Evolutionary conservation across 2,329 filamentous ascomycete genomes (phyloP), one percentile per base, ranked within the genome.

Genomic region (Aspergillus persii): DNA sequence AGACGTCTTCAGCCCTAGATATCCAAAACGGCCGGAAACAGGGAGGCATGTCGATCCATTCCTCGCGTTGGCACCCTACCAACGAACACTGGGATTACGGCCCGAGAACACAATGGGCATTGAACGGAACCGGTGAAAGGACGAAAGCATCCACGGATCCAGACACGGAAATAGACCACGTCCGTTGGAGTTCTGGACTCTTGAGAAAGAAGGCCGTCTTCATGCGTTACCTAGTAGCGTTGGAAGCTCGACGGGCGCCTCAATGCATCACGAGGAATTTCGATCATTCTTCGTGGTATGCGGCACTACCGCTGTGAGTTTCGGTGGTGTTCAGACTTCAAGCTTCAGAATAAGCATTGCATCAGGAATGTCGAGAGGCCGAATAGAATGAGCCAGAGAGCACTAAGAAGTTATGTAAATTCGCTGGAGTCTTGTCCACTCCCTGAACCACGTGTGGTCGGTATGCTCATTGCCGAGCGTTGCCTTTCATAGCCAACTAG

Each of bases 221-320:
- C 36, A n/a, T 41, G 15, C 36, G n/a, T 41, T 41, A n/a, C 12
- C 7, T 6, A 41, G 18, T 23, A 23, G 18, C 36, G n/a, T n/a
- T 12, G 36, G n/a, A 15, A 4, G 4, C 12, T 41, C 6, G 15
- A 41, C n/a, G 15, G 36, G 36, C n/a, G 15, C 36, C 18, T n/a
- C 36, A 49, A 55, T 12, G 15, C 31, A 51, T 31, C 30, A 41
- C 53, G 50, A n/a, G 30, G 55, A 39, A 54, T 60, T 55, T 54
- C 46, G 58, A 60, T 60, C 58, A 55, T 54, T 60, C 54, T 51
- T 47, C 27, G 29, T 33, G 53, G 12, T 41, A 41, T n/a, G 36
- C 36, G 36, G 12, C 36, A 41, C 15, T n/a, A 15, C 12, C 12
- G n/a, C 36, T 41, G 15, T 41, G 4, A 41, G 6, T 12, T 2